Conservation (phyloP, 176 grass and related monocot genomes). For the Poa annua region DNA sequence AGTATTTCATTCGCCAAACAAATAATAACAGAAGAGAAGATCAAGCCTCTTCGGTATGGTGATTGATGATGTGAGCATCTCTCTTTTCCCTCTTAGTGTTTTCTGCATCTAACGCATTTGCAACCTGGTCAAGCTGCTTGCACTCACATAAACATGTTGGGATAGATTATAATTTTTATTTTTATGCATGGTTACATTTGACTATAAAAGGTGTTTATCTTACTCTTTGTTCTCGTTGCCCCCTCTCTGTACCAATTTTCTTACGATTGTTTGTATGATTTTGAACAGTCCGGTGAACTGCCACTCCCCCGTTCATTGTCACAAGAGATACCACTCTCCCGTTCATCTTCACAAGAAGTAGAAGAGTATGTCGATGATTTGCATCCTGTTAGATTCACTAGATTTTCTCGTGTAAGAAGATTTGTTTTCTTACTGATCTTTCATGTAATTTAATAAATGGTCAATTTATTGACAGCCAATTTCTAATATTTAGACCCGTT, state of each 20-base stretch:
- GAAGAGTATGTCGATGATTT: constrained; percentile 42
- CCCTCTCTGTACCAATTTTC: constrained; percentile 5
- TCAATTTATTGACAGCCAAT: no score
- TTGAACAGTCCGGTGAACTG: constrained; percentile 42
- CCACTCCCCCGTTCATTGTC: constrained; percentile 44
- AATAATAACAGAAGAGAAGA: constrained; percentile 59
- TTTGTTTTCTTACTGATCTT: no score
- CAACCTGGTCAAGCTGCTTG: constrained; percentile 5
- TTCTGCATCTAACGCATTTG: not conserved
- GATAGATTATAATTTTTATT: not conserved
- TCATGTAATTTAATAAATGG: no score
- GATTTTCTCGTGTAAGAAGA: no score
- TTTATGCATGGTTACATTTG: constrained; percentile 4
- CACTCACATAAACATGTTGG: not conserved
- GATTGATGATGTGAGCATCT: constrained; percentile 55
- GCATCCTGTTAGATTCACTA: no score
- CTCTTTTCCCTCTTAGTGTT: not conserved
- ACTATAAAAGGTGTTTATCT: not conserved
- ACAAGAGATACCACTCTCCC: constrained; percentile 42
- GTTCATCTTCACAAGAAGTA: constrained; percentile 53
- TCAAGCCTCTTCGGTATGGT: constrained; percentile 74
- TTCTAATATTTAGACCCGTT: no score
- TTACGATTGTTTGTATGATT: constrained; percentile 5
- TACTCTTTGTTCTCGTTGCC: no score
- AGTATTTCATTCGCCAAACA: constrained; percentile 71